Conservation (phyloP, 1,284 basidiomycete species). For the Ceratorhiza oryzae-sativae region DNA sequence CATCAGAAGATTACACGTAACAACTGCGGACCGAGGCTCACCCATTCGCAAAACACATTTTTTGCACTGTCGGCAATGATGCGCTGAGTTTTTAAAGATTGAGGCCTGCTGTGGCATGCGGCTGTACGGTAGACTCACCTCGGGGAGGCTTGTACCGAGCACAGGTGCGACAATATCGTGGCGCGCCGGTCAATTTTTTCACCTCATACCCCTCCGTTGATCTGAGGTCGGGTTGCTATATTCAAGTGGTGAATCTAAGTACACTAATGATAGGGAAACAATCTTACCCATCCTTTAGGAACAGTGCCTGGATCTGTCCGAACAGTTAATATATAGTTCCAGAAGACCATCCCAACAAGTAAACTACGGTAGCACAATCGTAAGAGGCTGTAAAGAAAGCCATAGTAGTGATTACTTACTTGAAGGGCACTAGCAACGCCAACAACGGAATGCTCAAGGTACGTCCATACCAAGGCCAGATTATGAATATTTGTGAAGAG, state of each 20-base stretch:
- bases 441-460: conserved; percentile 75
- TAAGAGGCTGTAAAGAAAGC: conserved; percentile 40
- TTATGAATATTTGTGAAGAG: conserved; percentile 85
- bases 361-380: no score
- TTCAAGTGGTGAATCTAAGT: conserved; percentile 5
- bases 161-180: conserved; percentile 85
- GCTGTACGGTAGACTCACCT: conserved; percentile 34
- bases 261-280: background rate
- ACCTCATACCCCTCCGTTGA: conserved; percentile 79
- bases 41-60: conserved; percentile 87
- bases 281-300: conserved; percentile 77
- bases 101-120: no score
- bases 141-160: conserved; percentile 74
- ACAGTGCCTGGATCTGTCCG: conserved; percentile 84
- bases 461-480: conserved; percentile 90
- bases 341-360: conserved; percentile 77
- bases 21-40: conserved; percentile 49
- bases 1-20: conserved; percentile 34
- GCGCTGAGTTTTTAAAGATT: conserved; percentile 55
- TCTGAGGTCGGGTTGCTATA: conserved; percentile 76
- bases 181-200: conserved; percentile 79
- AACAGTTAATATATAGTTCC: conserved; percentile 87
- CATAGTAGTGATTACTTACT: conserved; percentile 62
- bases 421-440: conserved; percentile 82
- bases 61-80: conserved; percentile 89